Evolutionary conservation across 2,329 filamentous ascomycete genomes (phyloP), one percentile per base, ranked within the genome.

Genomic region (Apiospora koreana): DNA sequence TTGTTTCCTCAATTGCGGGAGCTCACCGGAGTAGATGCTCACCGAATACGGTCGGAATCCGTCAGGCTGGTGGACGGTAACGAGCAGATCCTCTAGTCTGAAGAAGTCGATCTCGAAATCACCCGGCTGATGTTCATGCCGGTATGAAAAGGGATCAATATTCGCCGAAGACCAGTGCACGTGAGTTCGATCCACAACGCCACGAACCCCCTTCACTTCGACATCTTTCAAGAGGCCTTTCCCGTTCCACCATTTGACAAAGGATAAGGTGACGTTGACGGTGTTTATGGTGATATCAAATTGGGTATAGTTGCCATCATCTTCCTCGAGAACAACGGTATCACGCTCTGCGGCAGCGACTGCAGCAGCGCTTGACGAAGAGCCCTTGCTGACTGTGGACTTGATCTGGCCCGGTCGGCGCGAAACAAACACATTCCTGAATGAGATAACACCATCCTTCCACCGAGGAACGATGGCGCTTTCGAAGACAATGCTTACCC

Each of bases 181-280:
- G 65, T 91, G 92, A 0, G 94, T 97, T 71, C 96, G 89, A 81
- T 99, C 96, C 62, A 99, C 87, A 6, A 98, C 94, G 28, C 96
- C 96, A 71, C 96, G 89, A 41, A 99, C 93, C 5, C 96, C 96
- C 78, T 94, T 96, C 68, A 99, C 92, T 78, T 98, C 94, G 54
- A 99, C 96, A 78, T 98, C 94, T 75, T 93, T 92, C 10, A 99
- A 84, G 7, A 97, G 86, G 0, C 96, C 96, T 80, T 95, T 98
- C 28, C 96, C 95, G 76, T 97, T 98, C 89, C 97, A 97, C 96
- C 96, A 99, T 79, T 98, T 98, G n/a, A 94, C 87, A 76, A 99
- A 98, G 0, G 96, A 99, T 35, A 99, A 81, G 0, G 95, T 98
- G 54, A 99, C 95, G 77, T 99, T 97, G 72, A 99, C 94, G 0